Evolutionary conservation across 805 yeast species (phyloP), one percentile per base, ranked within the genome.

Genomic region (Ogataea paradorogensis): DNA sequence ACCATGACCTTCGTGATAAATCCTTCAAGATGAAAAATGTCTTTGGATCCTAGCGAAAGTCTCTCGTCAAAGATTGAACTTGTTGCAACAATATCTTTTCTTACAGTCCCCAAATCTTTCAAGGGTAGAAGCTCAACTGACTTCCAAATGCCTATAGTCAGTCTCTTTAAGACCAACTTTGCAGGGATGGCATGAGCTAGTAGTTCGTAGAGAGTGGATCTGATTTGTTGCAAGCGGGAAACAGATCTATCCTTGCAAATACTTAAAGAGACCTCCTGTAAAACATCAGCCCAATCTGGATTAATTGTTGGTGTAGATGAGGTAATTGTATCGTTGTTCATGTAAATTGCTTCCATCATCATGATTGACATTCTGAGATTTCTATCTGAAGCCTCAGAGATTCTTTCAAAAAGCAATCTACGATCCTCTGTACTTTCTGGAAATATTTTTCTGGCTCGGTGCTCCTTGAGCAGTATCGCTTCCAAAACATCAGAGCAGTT

Each of bases 171-270:
- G 15, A 93, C 81, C n/a, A 79, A 66, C 42, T 81, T 74, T 2
- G 97, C 82, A 0, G 99, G 98, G 27, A 93, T 91, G 52, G 98
- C 90, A 62, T 93, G 99, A 0, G 96, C 80, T 24, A 93, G 63
- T 25, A 93, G 67, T 58, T 93, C 97, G 62, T 93, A 85, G 34
- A 91, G 65, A 18, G 78, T 69, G 24, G 84, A 67, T 70, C 95
- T 71, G 51, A 82, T 66, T 56, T 80, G 75, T 27, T 77, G 76
- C 43, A 76, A 59, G 26, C 69, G 69, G 13, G 80, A 69, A 15
- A 89, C 95, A 1, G 81, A 73, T 49, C 87, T 74, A 30, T 78
- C 83, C 37, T 71, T 69, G 29, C 71, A 61, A 28, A 89, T 77
- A 10, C 76, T 71, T 6, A 59, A 65, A 1, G 95, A 84, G 50